These are phyloP conservation scores for Globomyces sp. DNA, from an alignment of 371 early-diverging fungal genomes.

Conservation along the genomic window DNA sequence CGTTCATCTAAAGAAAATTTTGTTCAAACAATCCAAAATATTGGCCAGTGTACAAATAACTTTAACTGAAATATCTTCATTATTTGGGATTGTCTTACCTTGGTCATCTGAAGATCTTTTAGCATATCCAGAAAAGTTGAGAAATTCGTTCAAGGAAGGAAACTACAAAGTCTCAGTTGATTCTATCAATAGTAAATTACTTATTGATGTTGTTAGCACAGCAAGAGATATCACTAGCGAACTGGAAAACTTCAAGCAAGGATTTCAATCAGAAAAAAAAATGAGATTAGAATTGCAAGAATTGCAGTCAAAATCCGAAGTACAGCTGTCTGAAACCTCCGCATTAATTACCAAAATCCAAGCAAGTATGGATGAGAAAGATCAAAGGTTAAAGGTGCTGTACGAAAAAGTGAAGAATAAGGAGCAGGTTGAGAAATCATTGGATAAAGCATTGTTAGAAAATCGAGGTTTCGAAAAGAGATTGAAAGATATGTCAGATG, in stretches of 20 bases:
- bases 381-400: neutral
- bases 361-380: neutral
- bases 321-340: slow-evolving; percentile 3
- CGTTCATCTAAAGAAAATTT: slow-evolving; percentile 1
- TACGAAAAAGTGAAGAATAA: slow-evolving; percentile 1
- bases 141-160: neutral
- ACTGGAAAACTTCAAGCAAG: neutral
- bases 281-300: neutral
- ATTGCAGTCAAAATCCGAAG: neutral
- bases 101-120: slow-evolving; percentile 3
- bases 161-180: neutral
- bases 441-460: slow-evolving; percentile 9
- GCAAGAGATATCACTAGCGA: slow-evolving; percentile 2
- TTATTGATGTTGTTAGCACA: slow-evolving; percentile 5
- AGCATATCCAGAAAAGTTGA: slow-evolving; percentile 7
- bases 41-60: slow-evolving; percentile 10
- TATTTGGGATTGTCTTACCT: neutral
- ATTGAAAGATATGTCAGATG: neutral
- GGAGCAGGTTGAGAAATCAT: neutral
- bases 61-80: neutral
- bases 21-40: slow-evolving; percentile 1
- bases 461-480: neutral
- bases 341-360: neutral
- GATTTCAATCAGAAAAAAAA: neutral
- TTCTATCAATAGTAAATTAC: neutral